Base-by-base conservation (phyloP, 2,329 filamentous ascomycete species). In the Xylaria polymorpha region DNA sequence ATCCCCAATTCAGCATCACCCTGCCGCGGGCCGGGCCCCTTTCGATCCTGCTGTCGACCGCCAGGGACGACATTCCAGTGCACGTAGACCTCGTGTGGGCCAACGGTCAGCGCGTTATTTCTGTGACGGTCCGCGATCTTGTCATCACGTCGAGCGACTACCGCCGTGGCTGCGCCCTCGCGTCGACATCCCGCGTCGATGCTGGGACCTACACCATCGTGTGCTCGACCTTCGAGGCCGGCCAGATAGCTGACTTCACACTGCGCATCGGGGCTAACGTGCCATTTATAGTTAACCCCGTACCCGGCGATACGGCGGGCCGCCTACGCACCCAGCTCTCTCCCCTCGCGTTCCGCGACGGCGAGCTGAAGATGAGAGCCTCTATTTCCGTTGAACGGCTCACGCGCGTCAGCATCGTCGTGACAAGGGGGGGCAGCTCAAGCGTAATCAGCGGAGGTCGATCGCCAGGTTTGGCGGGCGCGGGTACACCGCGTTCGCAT, bases 71-170 rank as follows among this genome's bases (percentile, higher is more conserved):
- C 58, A 82, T 95, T 22, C 91, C 94, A 18, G 87, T 97, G 1
- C 94, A 98, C 77, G 87, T 97, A 62, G 95, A 95, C 75, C 82
- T 98, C 3, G 89, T 97, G 43, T 94, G 93, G 86, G 92, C 91
- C 4, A 82, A 87, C 53, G 92, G 94, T 12, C 86, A 90, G 73
- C 89, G 94, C 46, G 87, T 96, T 1, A 87, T 89, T 20, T 83
- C 87, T 25, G 85, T 97, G 18, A 87, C 90, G 58, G 85, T 88
- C 72, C 90, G 92, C 73, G 94, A 98, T 77, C 88, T 98, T 46
- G 86, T 97, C 29, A 88, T 88, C 25, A 91, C 93, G 65, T 97
- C 93, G 41, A 93, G 93, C n/a, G 94, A 97, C 73, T 98, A 99
- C 80, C 90, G 92, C 58, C 90, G 91, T 35, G 92, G 92, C 35